These are phyloP conservation scores for Sclerotinia borealis DNA, from an alignment of 2,329 filamentous ascomycete species.

Conservation along the genomic window DNA sequence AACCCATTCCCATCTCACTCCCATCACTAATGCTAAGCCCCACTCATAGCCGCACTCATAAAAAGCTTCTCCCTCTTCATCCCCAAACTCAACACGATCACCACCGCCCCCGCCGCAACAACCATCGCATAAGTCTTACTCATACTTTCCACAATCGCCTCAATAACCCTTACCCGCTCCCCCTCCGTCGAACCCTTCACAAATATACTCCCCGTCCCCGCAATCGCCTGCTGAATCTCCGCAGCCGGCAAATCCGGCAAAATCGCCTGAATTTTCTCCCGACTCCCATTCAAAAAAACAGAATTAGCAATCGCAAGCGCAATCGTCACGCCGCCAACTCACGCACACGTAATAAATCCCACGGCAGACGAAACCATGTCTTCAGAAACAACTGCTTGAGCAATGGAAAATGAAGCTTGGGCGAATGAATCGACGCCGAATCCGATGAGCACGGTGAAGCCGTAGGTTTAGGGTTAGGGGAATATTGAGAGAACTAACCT, in stretches of 20 bases:
- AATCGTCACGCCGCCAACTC: conserved; percentile 35
- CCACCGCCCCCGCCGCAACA: conserved; percentile 26
- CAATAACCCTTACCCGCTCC: conserved; percentile 5
- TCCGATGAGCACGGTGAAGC: conserved; percentile 35
- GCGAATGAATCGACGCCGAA: conserved; percentile 32
- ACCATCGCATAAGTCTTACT: conserved; percentile 25
- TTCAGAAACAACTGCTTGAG: conserved; percentile 13
- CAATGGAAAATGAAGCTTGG: neutral
- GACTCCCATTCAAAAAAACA: conserved; percentile 35
- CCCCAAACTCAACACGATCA: conserved; percentile 21
- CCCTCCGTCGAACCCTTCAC: conserved; percentile 18
- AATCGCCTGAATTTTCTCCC: conserved; percentile 28
- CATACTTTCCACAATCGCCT: conserved; percentile 28
- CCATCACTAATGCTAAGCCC: too few relatives aligned
- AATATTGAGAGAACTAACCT: conserved; percentile 42
- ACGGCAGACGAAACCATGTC: conserved; percentile 32
- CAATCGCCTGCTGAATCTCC: conserved; percentile 31
- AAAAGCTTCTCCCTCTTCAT: conserved; percentile 31
- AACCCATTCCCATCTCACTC: too few relatives aligned
- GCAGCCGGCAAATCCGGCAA: conserved; percentile 26
- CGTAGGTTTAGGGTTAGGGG: conserved; percentile 34
- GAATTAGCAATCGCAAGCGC: conserved; percentile 35
- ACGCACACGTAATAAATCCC: conserved; percentile 36
- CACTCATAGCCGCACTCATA: conserved; percentile 21
- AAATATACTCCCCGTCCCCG: conserved; percentile 24